Percentiles rank a stretch among this genome's conserved stretches.
These are phyloP conservation scores for Solanum hybrid DNA, from an alignment of 305 asterid genomes.

Conservation along the genomic window DNA sequence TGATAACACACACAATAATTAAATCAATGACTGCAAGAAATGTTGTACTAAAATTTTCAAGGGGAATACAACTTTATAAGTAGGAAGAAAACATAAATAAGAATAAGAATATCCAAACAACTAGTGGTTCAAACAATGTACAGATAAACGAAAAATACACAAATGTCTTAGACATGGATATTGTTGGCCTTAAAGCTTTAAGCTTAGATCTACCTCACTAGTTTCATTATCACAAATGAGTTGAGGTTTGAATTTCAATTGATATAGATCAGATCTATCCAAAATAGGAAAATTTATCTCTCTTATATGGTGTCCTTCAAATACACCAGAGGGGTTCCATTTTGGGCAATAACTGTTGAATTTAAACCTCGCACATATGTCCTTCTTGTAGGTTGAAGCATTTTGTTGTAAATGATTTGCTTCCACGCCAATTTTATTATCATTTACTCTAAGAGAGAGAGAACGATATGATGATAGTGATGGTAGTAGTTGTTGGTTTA, in stretches of 20 bases:
- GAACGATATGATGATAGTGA: background rate
- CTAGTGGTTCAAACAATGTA: no score
- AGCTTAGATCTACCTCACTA: background rate
- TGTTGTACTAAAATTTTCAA: no score
- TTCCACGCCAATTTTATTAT: background rate
- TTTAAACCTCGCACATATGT: background rate
- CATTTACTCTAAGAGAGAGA: background rate
- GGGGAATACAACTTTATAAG: background rate
- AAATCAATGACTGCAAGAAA: background rate
- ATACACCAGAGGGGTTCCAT: background rate
- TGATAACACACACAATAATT: background rate
- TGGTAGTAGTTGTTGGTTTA: background rate
- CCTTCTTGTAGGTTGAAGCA: background rate
- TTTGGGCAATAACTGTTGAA: background rate
- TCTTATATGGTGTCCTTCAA: background rate
- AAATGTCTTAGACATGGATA: background rate
- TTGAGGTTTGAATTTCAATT: background rate
- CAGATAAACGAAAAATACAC: background rate
- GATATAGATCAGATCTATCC: background rate
- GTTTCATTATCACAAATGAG: background rate
- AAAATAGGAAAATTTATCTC: background rate
- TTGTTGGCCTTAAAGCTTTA: background rate
- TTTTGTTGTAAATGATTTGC: background rate
- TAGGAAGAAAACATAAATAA: background rate
- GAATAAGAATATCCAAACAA: background rate